Base-by-base conservation (phyloP, 1,284 basidiomycete genomes). In the Hemileia vastatrix region DNA sequence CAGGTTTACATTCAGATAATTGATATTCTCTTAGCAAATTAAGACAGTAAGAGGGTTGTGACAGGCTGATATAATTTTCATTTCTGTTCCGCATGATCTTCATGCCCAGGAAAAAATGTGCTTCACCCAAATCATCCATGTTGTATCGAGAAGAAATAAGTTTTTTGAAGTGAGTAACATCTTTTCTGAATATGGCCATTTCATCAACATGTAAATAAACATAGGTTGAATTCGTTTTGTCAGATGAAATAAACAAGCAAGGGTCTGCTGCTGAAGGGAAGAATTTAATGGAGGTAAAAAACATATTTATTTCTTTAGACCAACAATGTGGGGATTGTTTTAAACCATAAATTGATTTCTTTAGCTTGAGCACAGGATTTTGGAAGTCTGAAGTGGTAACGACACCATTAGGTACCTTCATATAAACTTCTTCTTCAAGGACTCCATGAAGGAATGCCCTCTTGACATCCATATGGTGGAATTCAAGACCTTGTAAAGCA, bases 71-170 rank as follows among this genome's bases (percentile, higher is more conserved):
- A n/a, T n/a, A n/a, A n/a, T n/a, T n/a, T n/a, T n/a, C n/a, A n/a
- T n/a, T n/a, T n/a, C n/a, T n/a, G n/a, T n/a, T n/a, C n/a, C n/a
- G n/a, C n/a, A n/a, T n/a, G n/a, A n/a, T n/a, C n/a, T n/a, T n/a
- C n/a, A n/a, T n/a, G n/a, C n/a, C n/a, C n/a, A n/a, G n/a, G n/a
- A n/a, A n/a, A n/a, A n/a, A n/a, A n/a, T n/a, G n/a, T n/a, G n/a
- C n/a, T n/a, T n/a, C n/a, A n/a, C 50, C 50, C n/a, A 52, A 31
- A 31, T 55, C 54, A 11, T 55, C 54, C 54, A 55, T 55, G 1
- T 43, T 6, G 18, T 11, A 55, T 4, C 19, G 2, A 1, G 9
- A 3, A 36, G 33, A 19, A 2, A 55, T 27, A 4, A 55, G 36
- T 23, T 23, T 4, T 21, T 43, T 36, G 27, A 55, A 55, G 1